These are phyloP conservation scores for Paramyrothecium sp. DNA, from an alignment of 2,329 filamentous ascomycete species.

Conservation along the genomic window DNA sequence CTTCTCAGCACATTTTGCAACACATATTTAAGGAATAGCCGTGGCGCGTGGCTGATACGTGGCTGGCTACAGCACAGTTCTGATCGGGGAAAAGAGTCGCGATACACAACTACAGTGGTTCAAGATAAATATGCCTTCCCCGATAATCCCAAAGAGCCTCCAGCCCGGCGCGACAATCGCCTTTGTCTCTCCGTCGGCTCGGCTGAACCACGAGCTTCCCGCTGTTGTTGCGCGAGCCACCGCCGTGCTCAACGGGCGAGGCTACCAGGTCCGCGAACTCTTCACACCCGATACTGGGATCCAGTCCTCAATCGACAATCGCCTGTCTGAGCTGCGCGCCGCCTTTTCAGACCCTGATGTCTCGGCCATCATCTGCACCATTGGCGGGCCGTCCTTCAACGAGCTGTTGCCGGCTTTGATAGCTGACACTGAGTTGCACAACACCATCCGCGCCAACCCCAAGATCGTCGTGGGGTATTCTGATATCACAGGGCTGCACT, in stretches of 20 bases:
- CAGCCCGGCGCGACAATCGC: conserved; percentile 35
- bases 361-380: conserved; percentile 35
- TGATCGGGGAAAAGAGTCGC: not conserved
- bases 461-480: conserved; percentile 42
- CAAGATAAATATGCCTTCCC: not conserved
- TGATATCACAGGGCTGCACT: conserved; percentile 41
- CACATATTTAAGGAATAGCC: no score
- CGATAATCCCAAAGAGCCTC: conserved; percentile 23
- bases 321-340: conserved; percentile 33
- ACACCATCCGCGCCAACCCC: conserved; percentile 29
- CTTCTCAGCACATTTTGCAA: no score
- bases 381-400: conserved; percentile 35
- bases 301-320: conserved; percentile 30
- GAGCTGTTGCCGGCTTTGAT: conserved; percentile 37
- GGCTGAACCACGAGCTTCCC: conserved; percentile 29
- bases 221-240: conserved; percentile 26
- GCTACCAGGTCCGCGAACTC: conserved; percentile 32
- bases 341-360: conserved; percentile 34
- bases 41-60: no score
- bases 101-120: not conserved
- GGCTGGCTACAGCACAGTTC: no score
- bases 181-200: conserved; percentile 37
- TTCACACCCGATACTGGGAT: conserved; percentile 27
- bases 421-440: conserved; percentile 31
- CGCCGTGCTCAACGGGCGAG: conserved; percentile 23